These are phyloP conservation scores for Eucalyptus curtisii DNA, from an alignment of 345 rosid species.

Conservation along the genomic window DNA sequence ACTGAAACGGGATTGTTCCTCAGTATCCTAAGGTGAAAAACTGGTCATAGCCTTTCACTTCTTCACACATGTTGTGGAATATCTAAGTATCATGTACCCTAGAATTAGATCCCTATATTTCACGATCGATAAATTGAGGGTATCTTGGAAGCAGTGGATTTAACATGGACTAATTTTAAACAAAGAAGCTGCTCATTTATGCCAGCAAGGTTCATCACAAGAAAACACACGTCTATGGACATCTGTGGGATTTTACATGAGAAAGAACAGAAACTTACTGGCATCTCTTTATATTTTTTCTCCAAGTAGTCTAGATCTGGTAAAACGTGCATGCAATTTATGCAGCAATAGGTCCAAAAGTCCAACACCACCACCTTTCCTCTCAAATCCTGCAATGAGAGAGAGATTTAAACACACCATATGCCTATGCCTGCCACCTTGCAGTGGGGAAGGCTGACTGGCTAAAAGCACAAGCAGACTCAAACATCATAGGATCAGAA, in stretches of 20 bases:
- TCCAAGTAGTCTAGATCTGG: constrained; percentile 89
- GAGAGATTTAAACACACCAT: not conserved
- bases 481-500: not conserved
- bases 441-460: not conserved
- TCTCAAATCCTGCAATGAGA: constrained; percentile 48
- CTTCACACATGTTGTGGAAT: not conserved
- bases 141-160: not conserved
- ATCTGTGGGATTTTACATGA: not conserved
- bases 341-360: constrained; percentile 97
- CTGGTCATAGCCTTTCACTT: not conserved
- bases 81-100: not conserved
- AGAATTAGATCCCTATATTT: not conserved
- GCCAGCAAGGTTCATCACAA: not conserved
- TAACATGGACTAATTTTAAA: not conserved
- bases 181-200: not conserved
- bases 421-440: not conserved
- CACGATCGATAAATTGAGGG: not conserved
- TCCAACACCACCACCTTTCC: constrained; percentile 94
- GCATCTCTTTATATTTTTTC: constrained; percentile 78
- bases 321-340: constrained; percentile 90
- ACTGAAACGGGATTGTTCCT: not conserved
- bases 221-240: not conserved
- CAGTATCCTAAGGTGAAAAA: not conserved
- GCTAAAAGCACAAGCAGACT: not conserved
- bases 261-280: constrained; percentile 32